Percentiles rank a stretch among this genome's conserved stretches.
phyloP scores from a whole-genome alignment of 805 yeast species.

The Candida boleticola region DNA sequence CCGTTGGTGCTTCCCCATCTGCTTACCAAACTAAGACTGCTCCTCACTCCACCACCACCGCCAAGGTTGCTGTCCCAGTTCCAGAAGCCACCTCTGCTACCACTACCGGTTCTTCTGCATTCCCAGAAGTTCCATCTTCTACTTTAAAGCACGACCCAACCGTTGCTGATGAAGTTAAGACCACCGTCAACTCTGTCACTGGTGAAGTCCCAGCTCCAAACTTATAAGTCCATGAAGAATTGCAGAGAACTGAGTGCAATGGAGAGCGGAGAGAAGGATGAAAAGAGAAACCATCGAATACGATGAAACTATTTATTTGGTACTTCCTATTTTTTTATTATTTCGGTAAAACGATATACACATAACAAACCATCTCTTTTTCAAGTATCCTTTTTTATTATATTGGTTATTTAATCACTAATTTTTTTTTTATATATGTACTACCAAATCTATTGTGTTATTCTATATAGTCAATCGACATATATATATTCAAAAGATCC shows the following conservation, averaged over 20 bases:
- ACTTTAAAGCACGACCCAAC: constrained; percentile 5
- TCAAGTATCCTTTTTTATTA: neutral
- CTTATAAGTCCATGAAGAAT: constrained; percentile 1
- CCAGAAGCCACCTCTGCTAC: constrained; percentile 15
- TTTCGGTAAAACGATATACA: neutral
- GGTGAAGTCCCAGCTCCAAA: constrained; percentile 5
- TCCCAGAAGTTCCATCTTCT: constrained; percentile 40
- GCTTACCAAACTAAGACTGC: constrained; percentile 16
- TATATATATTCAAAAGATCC: too few relatives aligned
- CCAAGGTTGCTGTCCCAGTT: constrained; percentile 4
- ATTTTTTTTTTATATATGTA: neutral
- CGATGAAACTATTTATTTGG: neutral
- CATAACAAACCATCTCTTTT: neutral
- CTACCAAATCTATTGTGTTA: neutral
- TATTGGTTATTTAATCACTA: neutral
- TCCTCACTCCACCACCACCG: constrained; percentile 7
- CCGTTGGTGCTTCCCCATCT: constrained; percentile 44
- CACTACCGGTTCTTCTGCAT: constrained; percentile 35
- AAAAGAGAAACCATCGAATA: neutral
- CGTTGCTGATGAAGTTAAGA: neutral
- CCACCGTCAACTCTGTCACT: neutral
- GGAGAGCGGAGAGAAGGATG: neutral
- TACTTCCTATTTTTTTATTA: neutral
- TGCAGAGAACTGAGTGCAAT: neutral
- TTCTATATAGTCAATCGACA: constrained; percentile 1